Conservation (phyloP, 495 filamentous ascomycete genomes). For the Baudoinia panamericana region DNA sequence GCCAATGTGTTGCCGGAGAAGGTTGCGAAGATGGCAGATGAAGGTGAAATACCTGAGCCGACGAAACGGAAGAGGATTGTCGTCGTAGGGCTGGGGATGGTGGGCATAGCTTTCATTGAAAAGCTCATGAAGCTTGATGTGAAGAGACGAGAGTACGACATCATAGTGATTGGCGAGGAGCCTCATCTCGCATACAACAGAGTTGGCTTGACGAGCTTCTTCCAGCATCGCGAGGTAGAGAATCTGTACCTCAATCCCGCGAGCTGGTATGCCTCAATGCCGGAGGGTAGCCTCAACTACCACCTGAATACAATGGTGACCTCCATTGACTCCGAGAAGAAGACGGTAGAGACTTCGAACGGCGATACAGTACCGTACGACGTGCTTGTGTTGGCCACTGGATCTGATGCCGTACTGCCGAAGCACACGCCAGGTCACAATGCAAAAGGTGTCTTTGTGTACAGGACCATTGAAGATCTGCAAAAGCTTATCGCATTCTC, state of each 20-base stretch:
- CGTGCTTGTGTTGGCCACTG: constrained; percentile 79
- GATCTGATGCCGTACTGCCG: constrained; percentile 79
- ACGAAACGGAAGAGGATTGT: constrained; percentile 54
- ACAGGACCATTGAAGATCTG: constrained; percentile 78
- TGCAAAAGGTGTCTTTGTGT: constrained; percentile 86
- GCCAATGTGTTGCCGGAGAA: constrained; percentile 26
- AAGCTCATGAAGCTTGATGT: constrained; percentile 81
- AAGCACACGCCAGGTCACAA: constrained; percentile 69
- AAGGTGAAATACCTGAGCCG: constrained; percentile 21
- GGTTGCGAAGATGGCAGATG: constrained; percentile 15
- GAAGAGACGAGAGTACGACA: constrained; percentile 62
- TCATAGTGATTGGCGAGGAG: constrained; percentile 88
- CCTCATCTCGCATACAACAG: constrained; percentile 88
- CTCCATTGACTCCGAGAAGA: constrained; percentile 49
- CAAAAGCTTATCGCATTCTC: constrained; percentile 70
- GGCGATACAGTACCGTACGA: constrained; percentile 69
- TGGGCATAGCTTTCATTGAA: constrained; percentile 88
- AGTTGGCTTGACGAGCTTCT: constrained; percentile 88
- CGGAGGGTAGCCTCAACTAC: constrained; percentile 59
- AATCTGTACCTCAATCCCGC: constrained; percentile 79
- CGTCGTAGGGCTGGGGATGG: constrained; percentile 89
- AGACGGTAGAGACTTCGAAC: constrained; percentile 57
- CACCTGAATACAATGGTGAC: constrained; percentile 74
- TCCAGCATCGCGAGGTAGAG: constrained; percentile 79
- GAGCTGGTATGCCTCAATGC: constrained; percentile 61